Evolutionary conservation across 768 basidiomycete species (phyloP).

Genomic region (Suillus lakei): DNA sequence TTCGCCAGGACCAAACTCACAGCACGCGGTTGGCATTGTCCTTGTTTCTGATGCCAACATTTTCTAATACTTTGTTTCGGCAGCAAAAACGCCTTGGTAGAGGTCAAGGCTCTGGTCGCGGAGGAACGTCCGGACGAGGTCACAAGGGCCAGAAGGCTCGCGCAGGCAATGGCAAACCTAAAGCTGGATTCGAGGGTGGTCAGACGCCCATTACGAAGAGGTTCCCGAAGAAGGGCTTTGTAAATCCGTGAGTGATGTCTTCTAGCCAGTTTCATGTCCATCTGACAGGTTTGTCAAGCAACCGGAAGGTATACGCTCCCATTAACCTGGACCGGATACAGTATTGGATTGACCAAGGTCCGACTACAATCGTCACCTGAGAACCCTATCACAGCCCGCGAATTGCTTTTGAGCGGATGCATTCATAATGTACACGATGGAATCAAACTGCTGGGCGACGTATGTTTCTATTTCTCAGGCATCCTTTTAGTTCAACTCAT

Average conservation of each 20-base stretch:
- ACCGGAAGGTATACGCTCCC: slow-evolving; percentile 75
- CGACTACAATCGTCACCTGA: slow-evolving; percentile 78
- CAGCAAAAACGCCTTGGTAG: slow-evolving; percentile 95
- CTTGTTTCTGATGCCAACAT: not conserved
- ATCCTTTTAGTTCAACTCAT: slow-evolving; percentile 4
- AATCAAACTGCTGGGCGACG: slow-evolving; percentile 88
- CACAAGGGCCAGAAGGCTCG: slow-evolving; percentile 96
- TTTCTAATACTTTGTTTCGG: slow-evolving; percentile 16
- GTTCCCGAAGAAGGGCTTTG: slow-evolving; percentile 94
- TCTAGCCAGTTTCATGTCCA: slow-evolving; percentile 1
- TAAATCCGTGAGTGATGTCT: slow-evolving; percentile 74
- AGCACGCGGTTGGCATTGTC: slow-evolving; percentile 58
- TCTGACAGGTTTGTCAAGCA: slow-evolving; percentile 48
- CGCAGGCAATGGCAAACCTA: slow-evolving; percentile 83
- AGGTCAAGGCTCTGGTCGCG: slow-evolving; percentile 90
- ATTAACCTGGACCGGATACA: slow-evolving; percentile 90
- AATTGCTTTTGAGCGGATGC: slow-evolving; percentile 84
- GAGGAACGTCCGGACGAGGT: slow-evolving; percentile 92
- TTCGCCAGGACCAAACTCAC: slow-evolving; percentile 69
- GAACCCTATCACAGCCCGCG: slow-evolving; percentile 85
- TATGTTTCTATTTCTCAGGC: slow-evolving; percentile 40
- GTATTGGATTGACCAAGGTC: slow-evolving; percentile 87
- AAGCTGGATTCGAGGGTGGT: slow-evolving; percentile 91
- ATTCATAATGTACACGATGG: slow-evolving; percentile 90
- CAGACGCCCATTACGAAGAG: slow-evolving; percentile 91